A percentile compares a stretch with the other conserved stretches of the same genome.
These are phyloP conservation scores for Dioscorea zingiberensis DNA, from an alignment of 106 monocot species.

Conservation along the genomic window DNA sequence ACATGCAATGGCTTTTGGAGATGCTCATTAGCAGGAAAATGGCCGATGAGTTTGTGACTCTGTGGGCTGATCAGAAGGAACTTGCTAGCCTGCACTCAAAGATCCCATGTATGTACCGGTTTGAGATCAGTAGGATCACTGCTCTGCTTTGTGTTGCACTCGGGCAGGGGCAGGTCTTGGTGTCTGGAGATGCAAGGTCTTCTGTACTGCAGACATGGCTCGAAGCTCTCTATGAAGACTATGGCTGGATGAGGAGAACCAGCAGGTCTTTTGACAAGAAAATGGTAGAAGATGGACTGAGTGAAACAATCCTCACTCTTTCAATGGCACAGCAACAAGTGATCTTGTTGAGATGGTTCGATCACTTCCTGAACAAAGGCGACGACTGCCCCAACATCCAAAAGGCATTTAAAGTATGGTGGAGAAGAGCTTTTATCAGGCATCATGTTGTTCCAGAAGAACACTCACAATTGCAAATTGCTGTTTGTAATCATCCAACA, in stretches of 20 bases:
- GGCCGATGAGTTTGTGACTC: slow-evolving; percentile 30
- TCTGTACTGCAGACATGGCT: slow-evolving; percentile 29
- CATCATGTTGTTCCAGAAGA: slow-evolving; percentile 10
- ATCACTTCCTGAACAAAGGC: slow-evolving; percentile 33
- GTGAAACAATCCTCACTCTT: slow-evolving; percentile 35
- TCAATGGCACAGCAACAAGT: slow-evolving; percentile 36
- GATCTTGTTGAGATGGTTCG: slow-evolving; percentile 43
- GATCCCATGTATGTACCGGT: slow-evolving; percentile 29
- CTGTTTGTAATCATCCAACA: background rate
- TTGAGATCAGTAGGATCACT: slow-evolving; percentile 39
- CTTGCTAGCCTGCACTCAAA: slow-evolving; percentile 28
- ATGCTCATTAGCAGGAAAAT: slow-evolving; percentile 28
- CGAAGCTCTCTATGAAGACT: slow-evolving; percentile 39
- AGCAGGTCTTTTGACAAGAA: slow-evolving; percentile 21
- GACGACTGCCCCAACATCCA: slow-evolving; percentile 50
- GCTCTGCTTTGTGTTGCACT: slow-evolving; percentile 31
- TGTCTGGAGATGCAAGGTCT: slow-evolving; percentile 17
- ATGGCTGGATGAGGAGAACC: slow-evolving; percentile 39
- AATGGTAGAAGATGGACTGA: slow-evolving; percentile 33
- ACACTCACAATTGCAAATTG: slow-evolving; percentile 20
- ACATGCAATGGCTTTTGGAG: slow-evolving; percentile 9
- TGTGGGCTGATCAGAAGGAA: slow-evolving; percentile 46
- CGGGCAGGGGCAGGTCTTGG: slow-evolving; percentile 33
- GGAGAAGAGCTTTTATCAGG: slow-evolving; percentile 37
- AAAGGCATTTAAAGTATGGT: slow-evolving; percentile 41